Evolutionary conservation across 2,329 filamentous ascomycete species (phyloP).

Genomic region (Penicillium sclerotigenum): DNA sequence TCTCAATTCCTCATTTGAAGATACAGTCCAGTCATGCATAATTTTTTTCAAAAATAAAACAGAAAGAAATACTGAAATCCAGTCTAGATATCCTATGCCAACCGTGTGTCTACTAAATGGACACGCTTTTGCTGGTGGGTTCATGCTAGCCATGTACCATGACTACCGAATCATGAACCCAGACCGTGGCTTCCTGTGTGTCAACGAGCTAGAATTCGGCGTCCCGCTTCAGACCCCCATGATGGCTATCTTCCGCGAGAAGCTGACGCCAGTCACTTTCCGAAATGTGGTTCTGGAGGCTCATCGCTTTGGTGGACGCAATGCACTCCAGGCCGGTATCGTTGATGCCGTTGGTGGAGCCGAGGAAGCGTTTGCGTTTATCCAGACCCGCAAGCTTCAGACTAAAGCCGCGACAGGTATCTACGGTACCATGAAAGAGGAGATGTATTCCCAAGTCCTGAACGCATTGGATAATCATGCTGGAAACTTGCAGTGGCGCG

Average conservation of each 20-base stretch:
- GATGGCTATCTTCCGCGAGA: constrained; percentile 70
- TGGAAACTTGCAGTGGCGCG: constrained; percentile 44
- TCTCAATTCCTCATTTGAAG: background rate
- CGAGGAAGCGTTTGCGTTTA: constrained; percentile 60
- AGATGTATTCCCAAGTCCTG: constrained; percentile 69
- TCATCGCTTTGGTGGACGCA: constrained; percentile 60
- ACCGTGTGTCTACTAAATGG: constrained; percentile 76
- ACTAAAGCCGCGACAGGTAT: constrained; percentile 63
- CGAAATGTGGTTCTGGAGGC: constrained; percentile 71
- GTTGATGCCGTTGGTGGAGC: constrained; percentile 66
- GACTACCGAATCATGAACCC: constrained; percentile 78
- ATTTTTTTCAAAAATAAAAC: background rate
- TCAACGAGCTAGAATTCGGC: constrained; percentile 80
- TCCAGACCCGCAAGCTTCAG: constrained; percentile 58
- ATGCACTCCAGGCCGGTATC: constrained; percentile 64
- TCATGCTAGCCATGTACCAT: constrained; percentile 78
- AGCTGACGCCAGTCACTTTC: constrained; percentile 56
- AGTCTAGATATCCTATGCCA: constrained; percentile 67
- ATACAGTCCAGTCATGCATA: background rate
- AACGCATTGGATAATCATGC: constrained; percentile 54
- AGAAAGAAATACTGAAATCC: background rate
- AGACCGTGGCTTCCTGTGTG: constrained; percentile 66
- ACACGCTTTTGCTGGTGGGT: constrained; percentile 76
- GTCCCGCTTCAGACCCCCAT: constrained; percentile 72
- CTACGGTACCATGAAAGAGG: constrained; percentile 69